Evolutionary conservation across 768 basidiomycete genomes (phyloP).

Genomic region (Lactarius akahatsu): DNA sequence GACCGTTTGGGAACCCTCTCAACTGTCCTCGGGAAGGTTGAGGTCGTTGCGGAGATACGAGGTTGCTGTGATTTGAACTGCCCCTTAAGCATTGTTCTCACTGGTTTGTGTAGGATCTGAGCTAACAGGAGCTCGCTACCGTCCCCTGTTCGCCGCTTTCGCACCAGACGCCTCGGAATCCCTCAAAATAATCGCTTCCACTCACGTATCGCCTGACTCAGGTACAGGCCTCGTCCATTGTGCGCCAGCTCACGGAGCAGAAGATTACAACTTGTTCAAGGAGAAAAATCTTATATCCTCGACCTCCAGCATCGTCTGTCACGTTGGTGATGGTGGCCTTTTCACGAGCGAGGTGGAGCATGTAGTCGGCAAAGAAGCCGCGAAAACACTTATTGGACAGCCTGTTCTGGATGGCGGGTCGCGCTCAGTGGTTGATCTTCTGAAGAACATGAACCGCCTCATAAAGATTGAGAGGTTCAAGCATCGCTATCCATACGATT

Average conservation of each 20-base stretch:
- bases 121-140: slow-evolving; percentile 61
- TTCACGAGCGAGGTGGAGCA: slow-evolving; percentile 61
- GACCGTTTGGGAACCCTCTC: slow-evolving; percentile 37
- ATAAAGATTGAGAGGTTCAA: slow-evolving; percentile 67
- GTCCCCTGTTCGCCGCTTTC: slow-evolving; percentile 54
- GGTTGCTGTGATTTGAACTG: slow-evolving; percentile 1
- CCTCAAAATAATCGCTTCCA: slow-evolving; percentile 56
- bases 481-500: slow-evolving; percentile 95
- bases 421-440: slow-evolving; percentile 59
- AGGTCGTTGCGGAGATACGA: slow-evolving; percentile 37
- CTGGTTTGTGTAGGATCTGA: slow-evolving; percentile 40
- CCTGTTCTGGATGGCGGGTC: slow-evolving; percentile 74
- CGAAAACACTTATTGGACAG: slow-evolving; percentile 55
- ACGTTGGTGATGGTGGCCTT: slow-evolving; percentile 75
- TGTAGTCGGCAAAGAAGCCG: slow-evolving; percentile 53
- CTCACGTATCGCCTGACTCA: slow-evolving; percentile 81
- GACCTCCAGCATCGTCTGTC: slow-evolving; percentile 60
- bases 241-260: slow-evolving; percentile 91
- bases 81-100: not conserved
- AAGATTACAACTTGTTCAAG: slow-evolving; percentile 85
- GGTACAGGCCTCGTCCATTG: slow-evolving; percentile 96
- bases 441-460: slow-evolving; percentile 56
- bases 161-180: slow-evolving; percentile 6
- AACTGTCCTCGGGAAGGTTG: slow-evolving; percentile 39
- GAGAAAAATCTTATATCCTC: slow-evolving; percentile 47